These are phyloP conservation scores for Theileria parva DNA, from an alignment of 169 alveolate species.

Conservation along the genomic window DNA sequence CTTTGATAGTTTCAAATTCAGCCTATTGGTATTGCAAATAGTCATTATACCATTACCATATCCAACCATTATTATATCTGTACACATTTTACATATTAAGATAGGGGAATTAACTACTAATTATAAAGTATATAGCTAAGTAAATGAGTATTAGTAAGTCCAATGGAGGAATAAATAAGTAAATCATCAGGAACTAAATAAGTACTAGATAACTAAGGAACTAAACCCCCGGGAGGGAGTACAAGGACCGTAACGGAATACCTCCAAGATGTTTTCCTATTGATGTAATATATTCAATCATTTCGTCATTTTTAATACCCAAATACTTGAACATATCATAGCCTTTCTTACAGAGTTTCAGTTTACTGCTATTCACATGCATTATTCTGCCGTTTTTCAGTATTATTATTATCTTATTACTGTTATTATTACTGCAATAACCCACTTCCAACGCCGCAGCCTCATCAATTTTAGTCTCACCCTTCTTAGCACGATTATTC, in stretches of 20 bases:
- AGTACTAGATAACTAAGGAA: too few species aligned
- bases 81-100: neutral
- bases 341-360: slow-evolving; percentile 20
- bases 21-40: neutral
- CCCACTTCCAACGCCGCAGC: neutral
- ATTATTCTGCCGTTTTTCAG: neutral
- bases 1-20: neutral
- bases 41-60: neutral
- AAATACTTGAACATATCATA: slow-evolving; percentile 9
- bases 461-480: neutral
- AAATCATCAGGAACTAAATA: too few species aligned
- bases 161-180: too few species aligned
- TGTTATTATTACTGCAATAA: slow-evolving; percentile 3
- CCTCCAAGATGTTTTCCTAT: neutral
- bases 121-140: too few species aligned
- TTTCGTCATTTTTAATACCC: neutral
- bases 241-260: neutral
- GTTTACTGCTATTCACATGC: neutral
- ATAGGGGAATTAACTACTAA: too few species aligned
- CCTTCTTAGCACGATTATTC: neutral
- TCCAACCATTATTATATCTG: slow-evolving; percentile 7
- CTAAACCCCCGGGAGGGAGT: too few species aligned
- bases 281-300: neutral
- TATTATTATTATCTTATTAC: neutral
- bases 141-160: too few species aligned